Base-by-base conservation (phyloP, 1,284 basidiomycete species). In the Cystobasidium pallidum region DNA sequence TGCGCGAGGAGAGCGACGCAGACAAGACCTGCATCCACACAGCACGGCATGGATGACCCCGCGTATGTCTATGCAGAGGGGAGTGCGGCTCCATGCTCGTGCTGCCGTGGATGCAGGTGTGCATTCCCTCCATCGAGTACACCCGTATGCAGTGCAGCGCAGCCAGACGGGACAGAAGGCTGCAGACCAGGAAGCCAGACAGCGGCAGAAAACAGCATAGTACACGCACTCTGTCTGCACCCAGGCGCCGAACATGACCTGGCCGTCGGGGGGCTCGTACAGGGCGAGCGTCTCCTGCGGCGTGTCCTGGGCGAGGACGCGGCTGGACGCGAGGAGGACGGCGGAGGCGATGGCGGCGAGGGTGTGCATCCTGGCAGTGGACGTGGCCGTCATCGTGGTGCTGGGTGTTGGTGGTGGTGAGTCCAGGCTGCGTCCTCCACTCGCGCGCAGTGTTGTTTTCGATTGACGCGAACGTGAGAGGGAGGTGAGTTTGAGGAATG, bases 141-240 rank as follows among this genome's bases (percentile, higher is more conserved):
- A 32, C 11, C 30, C 17, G n/a, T n/a, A n/a, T n/a, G n/a, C n/a
- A n/a, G n/a, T n/a, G n/a, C n/a, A n/a, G n/a, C n/a, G n/a, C n/a
- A n/a, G n/a, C n/a, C n/a, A n/a, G n/a, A n/a, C n/a, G n/a, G n/a
- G n/a, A n/a, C n/a, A n/a, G n/a, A n/a, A n/a, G n/a, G n/a, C n/a
- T n/a, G n/a, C n/a, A n/a, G n/a, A n/a, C n/a, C n/a, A n/a, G n/a
- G n/a, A n/a, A n/a, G n/a, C n/a, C 21, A 41, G 21, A 24, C 58
- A 61, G 32, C 36, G 43, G 49, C 39, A 61, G 39, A 34, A n/a
- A n/a, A 55, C 32, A 2, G 24, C 17, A 55, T 10, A 41, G 58
- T 2, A 68, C 15, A 57, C 68, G 8, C 68, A 71, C 68, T 71
- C 68, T 43, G 68, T 71, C 61, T 71, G 68, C 43, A 71, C 49